Base-by-base conservation (phyloP, 306 rosid genomes). In the Malus sieversii region DNA sequence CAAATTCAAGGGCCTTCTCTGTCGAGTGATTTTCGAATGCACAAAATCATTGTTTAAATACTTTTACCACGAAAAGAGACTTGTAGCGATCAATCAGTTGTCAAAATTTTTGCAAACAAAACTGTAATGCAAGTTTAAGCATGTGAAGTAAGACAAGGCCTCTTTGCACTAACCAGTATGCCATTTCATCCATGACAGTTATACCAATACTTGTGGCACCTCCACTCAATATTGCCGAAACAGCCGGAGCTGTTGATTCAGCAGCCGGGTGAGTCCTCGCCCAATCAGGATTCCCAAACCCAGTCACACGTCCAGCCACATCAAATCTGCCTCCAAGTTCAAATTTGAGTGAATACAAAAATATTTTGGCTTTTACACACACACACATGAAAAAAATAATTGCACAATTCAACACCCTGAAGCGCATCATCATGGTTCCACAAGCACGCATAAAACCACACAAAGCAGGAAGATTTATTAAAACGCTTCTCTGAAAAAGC, bases 241-340 rank as follows among this genome's bases (percentile, higher is more conserved):
- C 84, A 29, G 90, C 81, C 23, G 96, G 96, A 70, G 99, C 96
- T 12, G 97, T 89, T 18, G 87, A 89, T 25, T 79, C 82, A 70
- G 97, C 93, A 82, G 82, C 86, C 0, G 88, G 75, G 85, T 95
- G 98, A 84, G 98, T 92, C 88, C 86, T 92, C 42, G 80, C 84
- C 98, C 98, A 95, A n/a, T 92, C 96, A 80, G 97, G 98, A 79
- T 84, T 92, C 74, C 97, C 97, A 40, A 92, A 90, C 27, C 98
- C 96, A 74, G 96, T 81, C 60, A 90, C 92, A 75, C 85, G 55
- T 66, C 93, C 98, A 32, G 90, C 87, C 82, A 89, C 84, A 68
- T 92, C 97, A 83, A 95, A 95, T 83, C 97, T 92, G 90, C 66
- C 68, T 63, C 58, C 66, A 61, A 64, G 44, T 22, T 48, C 44